A percentile compares a stretch with the other conserved stretches of the same genome.
Evolutionary conservation across 768 basidiomycete genomes (phyloP).

Genomic region (Tubosaeta brunneosetosa): DNA sequence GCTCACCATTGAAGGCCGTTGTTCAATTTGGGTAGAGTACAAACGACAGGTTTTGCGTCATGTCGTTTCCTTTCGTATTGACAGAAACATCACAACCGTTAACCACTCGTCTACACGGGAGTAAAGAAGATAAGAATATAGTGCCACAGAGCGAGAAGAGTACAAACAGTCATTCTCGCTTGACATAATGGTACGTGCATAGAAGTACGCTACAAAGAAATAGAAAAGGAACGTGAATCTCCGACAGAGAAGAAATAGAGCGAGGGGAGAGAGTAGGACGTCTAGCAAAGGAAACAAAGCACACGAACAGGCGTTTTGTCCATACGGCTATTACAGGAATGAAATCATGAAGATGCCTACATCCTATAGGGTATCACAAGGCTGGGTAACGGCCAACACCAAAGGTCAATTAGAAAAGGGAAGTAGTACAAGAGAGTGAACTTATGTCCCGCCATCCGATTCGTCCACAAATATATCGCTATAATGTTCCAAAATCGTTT

Average conservation of each 20-base stretch:
- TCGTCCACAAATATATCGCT: conserved; percentile 97
- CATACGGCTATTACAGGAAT: conserved; percentile 10
- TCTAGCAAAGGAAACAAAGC: background rate
- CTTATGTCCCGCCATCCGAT: conserved; percentile 41
- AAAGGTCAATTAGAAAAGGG: background rate
- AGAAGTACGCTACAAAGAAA: conserved; percentile 11
- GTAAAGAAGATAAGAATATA: conserved; percentile 4
- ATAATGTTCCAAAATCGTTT: conserved; percentile 92
- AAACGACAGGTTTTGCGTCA: no score
- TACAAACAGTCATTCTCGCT: conserved; percentile 19
- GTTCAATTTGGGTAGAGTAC: no score
- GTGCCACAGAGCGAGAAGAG: conserved; percentile 3
- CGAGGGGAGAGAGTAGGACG: background rate
- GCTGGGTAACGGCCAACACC: conserved; percentile 20
- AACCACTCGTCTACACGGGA: conserved; percentile 1
- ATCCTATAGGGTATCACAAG: conserved; percentile 24
- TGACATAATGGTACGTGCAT: conserved; percentile 11
- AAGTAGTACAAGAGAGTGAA: background rate
- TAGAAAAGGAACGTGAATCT: background rate
- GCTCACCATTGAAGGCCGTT: no score
- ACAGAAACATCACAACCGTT: no score
- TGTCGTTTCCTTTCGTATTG: no score
- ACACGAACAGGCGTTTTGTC: conserved; percentile 3
- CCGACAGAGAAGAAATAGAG: background rate
- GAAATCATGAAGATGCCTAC: conserved; percentile 4